A percentile compares a stretch with the other conserved stretches of the same genome.
These are phyloP conservation scores for Lanmaoa rubissima DNA, from an alignment of 768 basidiomycete genomes.

Conservation along the genomic window DNA sequence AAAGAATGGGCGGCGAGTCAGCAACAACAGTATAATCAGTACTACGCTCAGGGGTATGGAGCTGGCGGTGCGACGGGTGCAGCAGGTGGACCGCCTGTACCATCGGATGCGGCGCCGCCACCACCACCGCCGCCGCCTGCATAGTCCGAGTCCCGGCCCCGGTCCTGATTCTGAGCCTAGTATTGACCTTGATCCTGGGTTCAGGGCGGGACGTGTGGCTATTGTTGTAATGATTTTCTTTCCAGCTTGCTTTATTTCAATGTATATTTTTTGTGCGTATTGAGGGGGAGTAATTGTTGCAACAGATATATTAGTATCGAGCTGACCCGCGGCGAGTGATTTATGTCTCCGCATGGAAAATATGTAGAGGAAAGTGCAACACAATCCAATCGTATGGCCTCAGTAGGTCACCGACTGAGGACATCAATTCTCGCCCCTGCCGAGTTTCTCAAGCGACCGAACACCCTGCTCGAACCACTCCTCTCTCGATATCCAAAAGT, in stretches of 20 bases:
- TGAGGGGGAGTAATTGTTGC: no score
- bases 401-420: not conserved
- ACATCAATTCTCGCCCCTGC: conserved; percentile 53
- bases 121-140: conserved; percentile 25
- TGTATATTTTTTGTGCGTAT: conserved; percentile 26
- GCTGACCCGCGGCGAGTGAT: not conserved
- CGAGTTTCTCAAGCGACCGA: conserved; percentile 81
- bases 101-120: conserved; percentile 13
- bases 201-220: not conserved
- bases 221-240: conserved; percentile 23
- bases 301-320: no score
- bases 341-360: not conserved
- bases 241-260: conserved; percentile 33
- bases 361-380: not conserved
- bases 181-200: conserved; percentile 2
- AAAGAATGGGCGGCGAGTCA: conserved; percentile 72
- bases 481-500: conserved; percentile 93
- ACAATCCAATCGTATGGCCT: not conserved
- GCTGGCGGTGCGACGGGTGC: conserved; percentile 10
- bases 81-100: conserved; percentile 22
- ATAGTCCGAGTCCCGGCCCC: conserved; percentile 10
- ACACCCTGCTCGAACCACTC: conserved; percentile 95
- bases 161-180: not conserved
- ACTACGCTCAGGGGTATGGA: conserved; percentile 61
- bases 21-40: conserved; percentile 72